These are phyloP conservation scores for Colletotrichum ledebouriae DNA, from an alignment of 2,329 filamentous ascomycete genomes.

Conservation along the genomic window DNA sequence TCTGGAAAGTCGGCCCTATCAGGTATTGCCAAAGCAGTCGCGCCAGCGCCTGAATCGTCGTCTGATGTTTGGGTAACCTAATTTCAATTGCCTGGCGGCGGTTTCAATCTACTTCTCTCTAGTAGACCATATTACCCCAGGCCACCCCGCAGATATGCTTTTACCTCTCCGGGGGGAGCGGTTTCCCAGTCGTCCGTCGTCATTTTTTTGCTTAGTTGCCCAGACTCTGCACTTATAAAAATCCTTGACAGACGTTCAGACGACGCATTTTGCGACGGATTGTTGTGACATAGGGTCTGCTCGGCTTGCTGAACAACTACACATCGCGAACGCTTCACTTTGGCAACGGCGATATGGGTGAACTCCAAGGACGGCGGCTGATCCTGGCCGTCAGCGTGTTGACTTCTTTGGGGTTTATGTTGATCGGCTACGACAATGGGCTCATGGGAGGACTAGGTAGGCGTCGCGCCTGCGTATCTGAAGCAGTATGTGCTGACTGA, in stretches of 20 bases:
- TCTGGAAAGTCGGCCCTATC: not conserved
- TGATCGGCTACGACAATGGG: conserved; percentile 63
- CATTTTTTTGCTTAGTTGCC: not conserved
- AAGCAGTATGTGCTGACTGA: conserved; percentile 29
- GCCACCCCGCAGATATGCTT: conserved; percentile 4
- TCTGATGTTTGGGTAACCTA: conserved; percentile 23
- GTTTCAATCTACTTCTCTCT: not conserved
- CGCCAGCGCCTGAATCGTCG: conserved; percentile 17
- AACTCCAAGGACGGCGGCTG: conserved; percentile 52
- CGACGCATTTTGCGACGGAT: not conserved
- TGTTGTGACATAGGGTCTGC: not conserved
- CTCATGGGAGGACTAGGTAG: conserved; percentile 56
- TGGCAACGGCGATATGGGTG: conserved; percentile 13
- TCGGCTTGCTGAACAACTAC: not conserved
- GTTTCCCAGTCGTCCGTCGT: conserved; percentile 5
- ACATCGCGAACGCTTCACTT: not conserved
- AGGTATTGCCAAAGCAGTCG: conserved; percentile 3
- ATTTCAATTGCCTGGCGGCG: conserved; percentile 21
- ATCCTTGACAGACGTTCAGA: conserved; percentile 14
- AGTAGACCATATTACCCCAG: not conserved
- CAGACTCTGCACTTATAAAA: conserved; percentile 22
- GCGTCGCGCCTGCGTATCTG: not conserved
- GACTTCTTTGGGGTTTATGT: conserved; percentile 61
- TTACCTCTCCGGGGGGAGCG: conserved; percentile 25
- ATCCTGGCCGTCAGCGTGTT: conserved; percentile 58